phyloP scores from a whole-genome alignment of 441 rosid species.

The Corymbia calophylla region DNA sequence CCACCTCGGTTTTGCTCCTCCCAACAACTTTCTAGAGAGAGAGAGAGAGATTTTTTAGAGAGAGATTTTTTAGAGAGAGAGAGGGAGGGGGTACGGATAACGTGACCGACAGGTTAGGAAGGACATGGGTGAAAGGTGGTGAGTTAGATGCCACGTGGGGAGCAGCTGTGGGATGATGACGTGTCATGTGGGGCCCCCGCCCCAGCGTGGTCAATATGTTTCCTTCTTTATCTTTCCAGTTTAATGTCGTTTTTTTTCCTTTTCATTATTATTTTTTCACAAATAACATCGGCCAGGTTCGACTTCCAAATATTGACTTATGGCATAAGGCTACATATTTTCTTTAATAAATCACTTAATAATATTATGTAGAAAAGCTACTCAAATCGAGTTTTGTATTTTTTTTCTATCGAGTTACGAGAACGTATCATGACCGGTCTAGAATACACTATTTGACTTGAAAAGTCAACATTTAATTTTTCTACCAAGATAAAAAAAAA shows the following conservation, averaged over 20 bases:
- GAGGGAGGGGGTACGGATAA: background rate
- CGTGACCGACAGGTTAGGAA: background rate
- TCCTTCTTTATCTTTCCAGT: background rate
- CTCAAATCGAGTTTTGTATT: background rate
- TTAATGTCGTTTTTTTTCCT: background rate
- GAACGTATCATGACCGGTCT: background rate
- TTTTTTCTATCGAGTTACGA: no score
- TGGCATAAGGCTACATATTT: background rate
- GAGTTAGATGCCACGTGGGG: background rate
- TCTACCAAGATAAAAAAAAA: rapidly evolving
- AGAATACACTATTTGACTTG: rapidly evolving
- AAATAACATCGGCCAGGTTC: background rate
- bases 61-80: background rate
- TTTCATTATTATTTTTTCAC: no score
- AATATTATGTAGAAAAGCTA: background rate
- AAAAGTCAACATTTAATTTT: background rate
- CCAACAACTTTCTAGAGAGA: conserved; percentile 11
- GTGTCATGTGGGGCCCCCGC: background rate
- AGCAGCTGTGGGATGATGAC: background rate
- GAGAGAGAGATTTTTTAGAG: background rate
- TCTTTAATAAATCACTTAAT: background rate
- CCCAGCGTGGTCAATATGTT: background rate
- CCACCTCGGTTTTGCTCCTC: conserved; percentile 1
- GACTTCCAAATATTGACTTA: background rate
- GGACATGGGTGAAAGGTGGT: background rate